phyloP scores from a whole-genome alignment of 2,329 filamentous ascomycete genomes.

The Aspergillus costaricaensis region DNA sequence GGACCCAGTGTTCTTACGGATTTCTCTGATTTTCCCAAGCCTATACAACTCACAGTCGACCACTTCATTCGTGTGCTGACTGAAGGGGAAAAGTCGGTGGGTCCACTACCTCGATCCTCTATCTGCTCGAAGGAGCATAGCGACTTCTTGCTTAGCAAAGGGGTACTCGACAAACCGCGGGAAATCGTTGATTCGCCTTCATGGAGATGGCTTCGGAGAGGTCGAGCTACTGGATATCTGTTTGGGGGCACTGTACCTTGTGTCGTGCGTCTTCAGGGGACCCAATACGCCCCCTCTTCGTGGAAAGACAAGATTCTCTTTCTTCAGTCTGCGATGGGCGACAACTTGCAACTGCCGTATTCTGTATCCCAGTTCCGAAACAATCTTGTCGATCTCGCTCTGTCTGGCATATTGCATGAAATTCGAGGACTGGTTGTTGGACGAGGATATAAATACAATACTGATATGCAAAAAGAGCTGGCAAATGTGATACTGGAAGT shows the following conservation, averaged over 20 bases:
- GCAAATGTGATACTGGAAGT: slow-evolving; percentile 2
- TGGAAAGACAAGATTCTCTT: slow-evolving; percentile 22
- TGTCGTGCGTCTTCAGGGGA: slow-evolving; percentile 4
- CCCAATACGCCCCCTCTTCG: slow-evolving; percentile 34
- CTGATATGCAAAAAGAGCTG: slow-evolving; percentile 31
- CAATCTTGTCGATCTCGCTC: slow-evolving; percentile 42
- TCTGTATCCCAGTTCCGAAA: slow-evolving; percentile 19
- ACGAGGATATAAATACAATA: slow-evolving; percentile 46
- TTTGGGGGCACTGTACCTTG: slow-evolving; percentile 32
- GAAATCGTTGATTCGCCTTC: background rate
- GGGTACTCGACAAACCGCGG: background rate
- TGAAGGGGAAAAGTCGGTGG: background rate
- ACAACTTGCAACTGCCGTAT: background rate
- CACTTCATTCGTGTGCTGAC: background rate
- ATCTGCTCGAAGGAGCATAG: background rate
- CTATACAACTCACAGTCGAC: slow-evolving; percentile 14
- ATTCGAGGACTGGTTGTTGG: slow-evolving; percentile 47
- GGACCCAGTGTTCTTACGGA: slow-evolving; percentile 29
- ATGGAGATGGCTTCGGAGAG: background rate
- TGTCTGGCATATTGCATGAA: slow-evolving; percentile 46
- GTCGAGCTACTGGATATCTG: slow-evolving; percentile 35
- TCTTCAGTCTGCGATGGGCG: slow-evolving; percentile 42
- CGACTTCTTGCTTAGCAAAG: background rate
- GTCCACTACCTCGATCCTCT: background rate
- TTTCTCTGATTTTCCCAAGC: slow-evolving; percentile 22